Evolutionary conservation across 306 rosid genomes (phyloP).

Genomic region (Pachyrhizus erosus): DNA sequence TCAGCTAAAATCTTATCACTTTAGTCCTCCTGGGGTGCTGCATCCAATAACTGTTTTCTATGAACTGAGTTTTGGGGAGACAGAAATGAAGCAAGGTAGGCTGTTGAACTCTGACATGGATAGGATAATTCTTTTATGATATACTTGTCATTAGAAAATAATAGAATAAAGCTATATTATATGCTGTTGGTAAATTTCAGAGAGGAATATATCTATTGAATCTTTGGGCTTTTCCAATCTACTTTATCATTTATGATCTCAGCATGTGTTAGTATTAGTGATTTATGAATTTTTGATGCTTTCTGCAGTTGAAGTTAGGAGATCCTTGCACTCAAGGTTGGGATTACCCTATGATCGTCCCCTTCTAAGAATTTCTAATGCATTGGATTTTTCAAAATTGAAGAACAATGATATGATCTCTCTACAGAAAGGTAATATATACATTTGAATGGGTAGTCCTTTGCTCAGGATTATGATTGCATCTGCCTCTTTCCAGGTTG

Average conservation of each 20-base stretch:
- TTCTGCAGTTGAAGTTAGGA: conserved; percentile 86
- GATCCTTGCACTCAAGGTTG: conserved; percentile 78
- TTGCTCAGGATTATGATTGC: conserved; percentile 27
- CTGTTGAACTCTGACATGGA: conserved; percentile 31
- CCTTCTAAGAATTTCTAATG: conserved; percentile 86
- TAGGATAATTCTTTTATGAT: conserved; percentile 29
- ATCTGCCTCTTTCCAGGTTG: conserved; percentile 11
- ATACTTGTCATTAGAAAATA: conserved; percentile 15
- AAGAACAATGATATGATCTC: conserved; percentile 50
- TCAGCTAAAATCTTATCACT: conserved; percentile 84
- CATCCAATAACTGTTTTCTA: conserved; percentile 82
- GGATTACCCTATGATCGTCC: conserved; percentile 94
- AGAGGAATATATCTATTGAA: conserved; percentile 5
- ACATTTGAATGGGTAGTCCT: conserved; percentile 14
- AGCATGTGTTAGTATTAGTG: background rate
- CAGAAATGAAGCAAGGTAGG: conserved; percentile 95
- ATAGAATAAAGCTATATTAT: background rate
- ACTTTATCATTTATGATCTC: conserved; percentile 22
- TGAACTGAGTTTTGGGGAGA: conserved; percentile 92
- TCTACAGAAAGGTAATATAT: conserved; percentile 65
- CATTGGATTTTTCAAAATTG: conserved; percentile 66
- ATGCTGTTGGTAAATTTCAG: conserved; percentile 9
- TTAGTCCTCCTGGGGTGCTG: conserved; percentile 80
- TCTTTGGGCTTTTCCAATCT: conserved; percentile 9
- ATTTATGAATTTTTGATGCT: conserved; percentile 34